These are phyloP conservation scores for Rhizopogon vinicolor DNA, from an alignment of 768 basidiomycete species.

Conservation along the genomic window DNA sequence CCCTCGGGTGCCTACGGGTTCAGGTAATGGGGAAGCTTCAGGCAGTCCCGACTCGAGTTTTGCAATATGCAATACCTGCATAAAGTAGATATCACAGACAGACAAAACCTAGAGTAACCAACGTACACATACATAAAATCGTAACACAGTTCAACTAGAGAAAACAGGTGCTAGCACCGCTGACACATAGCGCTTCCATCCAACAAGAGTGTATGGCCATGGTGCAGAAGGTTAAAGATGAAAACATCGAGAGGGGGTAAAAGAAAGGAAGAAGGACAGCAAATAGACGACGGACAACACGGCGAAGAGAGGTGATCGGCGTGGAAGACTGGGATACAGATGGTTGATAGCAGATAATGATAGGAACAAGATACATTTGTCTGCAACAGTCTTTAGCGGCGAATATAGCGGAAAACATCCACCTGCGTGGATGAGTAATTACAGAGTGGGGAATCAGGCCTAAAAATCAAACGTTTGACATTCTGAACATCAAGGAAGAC, in stretches of 20 bases:
- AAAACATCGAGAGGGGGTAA: constrained; percentile 18
- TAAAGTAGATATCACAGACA: constrained; percentile 2
- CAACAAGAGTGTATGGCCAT: constrained; percentile 7
- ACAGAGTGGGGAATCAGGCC: constrained; percentile 16
- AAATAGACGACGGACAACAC: constrained; percentile 11
- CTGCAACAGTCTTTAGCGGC: constrained; percentile 16
- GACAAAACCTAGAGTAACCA: constrained; percentile 17
- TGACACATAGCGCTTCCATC: not conserved
- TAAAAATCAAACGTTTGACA: constrained; percentile 1
- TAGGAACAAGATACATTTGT: constrained; percentile 28
- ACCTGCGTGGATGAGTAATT: constrained; percentile 9
- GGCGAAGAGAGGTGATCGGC: constrained; percentile 10
- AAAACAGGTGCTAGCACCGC: constrained; percentile 7
- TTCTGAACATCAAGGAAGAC: not conserved
- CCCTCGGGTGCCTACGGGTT: not conserved
- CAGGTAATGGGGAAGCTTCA: not conserved
- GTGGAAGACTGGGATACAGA: constrained; percentile 18
- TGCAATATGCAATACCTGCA: constrained; percentile 2
- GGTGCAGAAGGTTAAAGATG: constrained; percentile 5
- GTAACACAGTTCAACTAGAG: constrained; percentile 10
- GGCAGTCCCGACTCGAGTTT: not conserved
- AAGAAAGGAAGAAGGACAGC: constrained; percentile 11
- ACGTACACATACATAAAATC: constrained; percentile 10
- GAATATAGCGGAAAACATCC: constrained; percentile 11
- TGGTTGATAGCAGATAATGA: constrained; percentile 28